Conservation (phyloP, 371 early-diverging fungal species). For the Lichtheimia corymbifera region DNA sequence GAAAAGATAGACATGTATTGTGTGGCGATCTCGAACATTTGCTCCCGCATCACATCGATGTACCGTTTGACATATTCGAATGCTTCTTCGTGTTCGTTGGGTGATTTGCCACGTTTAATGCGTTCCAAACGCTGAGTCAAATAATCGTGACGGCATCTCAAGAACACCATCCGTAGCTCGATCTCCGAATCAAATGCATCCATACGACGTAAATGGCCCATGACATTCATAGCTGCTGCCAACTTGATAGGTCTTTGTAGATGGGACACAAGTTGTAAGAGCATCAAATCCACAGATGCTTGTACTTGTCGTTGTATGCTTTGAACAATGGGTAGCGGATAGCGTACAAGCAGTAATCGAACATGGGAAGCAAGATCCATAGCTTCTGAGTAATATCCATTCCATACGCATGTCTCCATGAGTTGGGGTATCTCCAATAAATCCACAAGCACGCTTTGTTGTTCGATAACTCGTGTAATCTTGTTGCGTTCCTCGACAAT, state of each 20-base stretch:
- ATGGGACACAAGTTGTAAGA: constrained; percentile 69
- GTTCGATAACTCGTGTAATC: constrained; percentile 56
- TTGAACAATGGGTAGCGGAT: constrained; percentile 60
- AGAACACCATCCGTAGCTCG: constrained; percentile 73
- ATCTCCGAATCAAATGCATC: constrained; percentile 69
- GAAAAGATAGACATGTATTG: constrained; percentile 84
- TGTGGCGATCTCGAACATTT: constrained; percentile 79
- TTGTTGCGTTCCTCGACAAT: constrained; percentile 51
- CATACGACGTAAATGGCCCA: constrained; percentile 80
- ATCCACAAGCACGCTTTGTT: constrained; percentile 63
- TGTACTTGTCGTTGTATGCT: constrained; percentile 67
- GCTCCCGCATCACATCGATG: constrained; percentile 77
- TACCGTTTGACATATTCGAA: constrained; percentile 72
- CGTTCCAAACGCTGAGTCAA: constrained; percentile 55
- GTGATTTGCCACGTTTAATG: constrained; percentile 29
- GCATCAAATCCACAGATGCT: constrained; percentile 66
- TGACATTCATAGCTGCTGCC: constrained; percentile 75
- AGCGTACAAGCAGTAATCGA: constrained; percentile 58
- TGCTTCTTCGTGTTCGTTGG: constrained; percentile 43
- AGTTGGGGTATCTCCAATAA: constrained; percentile 79
- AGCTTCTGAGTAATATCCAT: constrained; percentile 84
- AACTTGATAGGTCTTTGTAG: constrained; percentile 76
- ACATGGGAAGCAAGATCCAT: constrained; percentile 82
- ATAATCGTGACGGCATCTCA: constrained; percentile 71
- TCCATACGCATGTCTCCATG: constrained; percentile 81